phyloP scores from a whole-genome alignment of 2,329 filamentous ascomycete species.

The Blastomyces silverae region DNA sequence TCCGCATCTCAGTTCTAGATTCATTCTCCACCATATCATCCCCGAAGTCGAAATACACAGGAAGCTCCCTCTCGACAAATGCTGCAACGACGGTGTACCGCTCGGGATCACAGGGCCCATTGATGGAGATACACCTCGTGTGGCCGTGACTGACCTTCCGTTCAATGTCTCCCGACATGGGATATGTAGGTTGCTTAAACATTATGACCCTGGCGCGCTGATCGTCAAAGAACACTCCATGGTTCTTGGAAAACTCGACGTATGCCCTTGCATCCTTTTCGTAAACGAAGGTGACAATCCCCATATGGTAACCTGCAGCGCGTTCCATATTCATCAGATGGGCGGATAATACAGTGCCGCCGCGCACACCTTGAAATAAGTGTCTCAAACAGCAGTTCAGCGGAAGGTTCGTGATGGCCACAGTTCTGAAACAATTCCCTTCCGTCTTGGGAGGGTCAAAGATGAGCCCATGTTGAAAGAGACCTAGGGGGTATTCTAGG shows the following conservation, averaged over 20 bases:
- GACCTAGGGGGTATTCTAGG: constrained; percentile 23
- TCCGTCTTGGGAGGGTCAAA: constrained; percentile 26
- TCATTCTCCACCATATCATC: constrained; percentile 20
- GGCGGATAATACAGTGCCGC: constrained; percentile 28
- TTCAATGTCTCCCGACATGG: constrained; percentile 25
- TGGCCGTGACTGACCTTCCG: constrained; percentile 24
- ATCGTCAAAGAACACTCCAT: constrained; percentile 23
- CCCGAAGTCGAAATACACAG: constrained; percentile 19
- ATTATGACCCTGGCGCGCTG: constrained; percentile 23
- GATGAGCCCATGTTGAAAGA: constrained; percentile 32
- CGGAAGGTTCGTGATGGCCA: constrained; percentile 28
- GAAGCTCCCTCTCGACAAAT: constrained; percentile 15
- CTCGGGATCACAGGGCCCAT: constrained; percentile 15
- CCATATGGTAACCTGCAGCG: constrained; percentile 30
- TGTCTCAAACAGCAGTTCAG: constrained; percentile 23
- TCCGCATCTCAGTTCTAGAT: constrained; percentile 18
- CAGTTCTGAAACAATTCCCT: constrained; percentile 28
- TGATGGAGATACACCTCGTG: constrained; percentile 27
- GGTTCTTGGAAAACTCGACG: constrained; percentile 18
- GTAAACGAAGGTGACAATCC: constrained; percentile 28
- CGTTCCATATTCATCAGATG: constrained; percentile 28
- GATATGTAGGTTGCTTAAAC: constrained; percentile 30
- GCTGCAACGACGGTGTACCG: constrained; percentile 17
- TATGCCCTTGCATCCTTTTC: constrained; percentile 27
- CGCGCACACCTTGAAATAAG: constrained; percentile 25